Evolutionary conservation across 768 basidiomycete genomes (phyloP), one percentile per base, ranked within the genome.

Genomic region (Boletus sensibilis): DNA sequence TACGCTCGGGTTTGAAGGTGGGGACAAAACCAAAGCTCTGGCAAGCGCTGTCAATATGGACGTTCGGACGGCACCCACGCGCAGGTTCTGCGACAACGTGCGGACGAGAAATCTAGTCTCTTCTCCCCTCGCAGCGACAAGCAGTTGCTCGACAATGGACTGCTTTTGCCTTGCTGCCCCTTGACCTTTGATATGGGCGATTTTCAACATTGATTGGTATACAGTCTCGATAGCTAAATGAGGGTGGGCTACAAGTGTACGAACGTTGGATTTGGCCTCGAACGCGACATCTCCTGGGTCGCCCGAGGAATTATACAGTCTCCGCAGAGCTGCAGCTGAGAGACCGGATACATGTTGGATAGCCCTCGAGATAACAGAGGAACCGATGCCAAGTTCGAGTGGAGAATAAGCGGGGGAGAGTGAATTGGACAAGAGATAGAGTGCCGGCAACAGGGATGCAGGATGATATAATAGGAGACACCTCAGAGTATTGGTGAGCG

Each of bases 271-370:
- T 67, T 88, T 93, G 11, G 93, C 92, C 55, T 84, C 82, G 63
- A 85, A 93, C 1, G 94, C 94, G 9, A 94, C 91, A 67, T 94
- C 92, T 0, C 94, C 94, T 25, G 84, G 81, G 71, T 97, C 94
- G 5, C 94, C 94, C 34, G 77, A 83, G 42, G 80, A 74, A 59
- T 85, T 87, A 68, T 91, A 90, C 14, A 93, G 70, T 53, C 76
- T 80, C 70, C 76, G 85, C 44, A 88, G 78, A 13, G 86, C 79
- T 9, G 77, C 69, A 20, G 78, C 63, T 6, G 82, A 79, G 31
- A 89, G 73, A 21, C 89, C 88, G 16, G 88, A 91, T 33, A 88
- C 80, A 57, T 85, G 79, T 64, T 84, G 86, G n/a, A 91, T 81
- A 8, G 87, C 82, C 55, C 82, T 84, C 1, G 84, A 84, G 52